Base-by-base conservation (phyloP, 805 yeast species). In the Saccharomycopsis microspora region DNA sequence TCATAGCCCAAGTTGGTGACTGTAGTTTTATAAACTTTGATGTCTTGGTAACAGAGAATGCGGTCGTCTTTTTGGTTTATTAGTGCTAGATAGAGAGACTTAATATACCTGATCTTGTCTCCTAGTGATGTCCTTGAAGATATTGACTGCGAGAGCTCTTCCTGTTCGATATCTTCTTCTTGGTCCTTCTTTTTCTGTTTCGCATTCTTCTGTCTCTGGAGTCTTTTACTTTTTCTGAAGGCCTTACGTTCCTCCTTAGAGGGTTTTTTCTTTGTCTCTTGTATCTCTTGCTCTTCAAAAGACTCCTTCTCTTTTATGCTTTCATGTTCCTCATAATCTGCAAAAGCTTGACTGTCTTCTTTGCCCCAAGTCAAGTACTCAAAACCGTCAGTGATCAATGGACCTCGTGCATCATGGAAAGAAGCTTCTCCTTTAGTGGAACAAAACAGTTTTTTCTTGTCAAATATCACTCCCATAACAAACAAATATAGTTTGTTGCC, bases 11-110 rank as follows among this genome's bases (percentile, higher is more conserved):
- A 60, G 54, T 75, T 79, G 41, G 64, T 66, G 6, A 82, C 53
- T 57, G 85, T 93, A 28, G 74, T 75, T 46, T 69, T 67, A 56
- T 77, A 77, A 3, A 82, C 61, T 0, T 82, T 71, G 5, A 79
- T 70, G 52, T 80, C 81, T 46, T 73, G 72, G 55, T 70, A 75
- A 51, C 76, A 77, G 30, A 75, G 58, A 19, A 44, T 34, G 37
- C 42, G 28, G 33, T 19, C 30, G 27, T 27, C 7, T 38, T 44
- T 44, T 33, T 32, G 28, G n/a, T 38, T 44, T 8, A 30, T 10
- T 28, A 44, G 11, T 10, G 41, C 29, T 30, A 38, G 32, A 27
- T 44, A 38, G 19, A 44, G 31, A 5, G 42, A 44, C 32, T 44
- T 44, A 11, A 44, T 37, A 9, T 44, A 28, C 8, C 31, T 32